Percentiles rank a stretch among this genome's conserved stretches.
Evolutionary conservation across 2,329 filamentous ascomycete species (phyloP).

Genomic region (Coleophoma eucalyptorum): DNA sequence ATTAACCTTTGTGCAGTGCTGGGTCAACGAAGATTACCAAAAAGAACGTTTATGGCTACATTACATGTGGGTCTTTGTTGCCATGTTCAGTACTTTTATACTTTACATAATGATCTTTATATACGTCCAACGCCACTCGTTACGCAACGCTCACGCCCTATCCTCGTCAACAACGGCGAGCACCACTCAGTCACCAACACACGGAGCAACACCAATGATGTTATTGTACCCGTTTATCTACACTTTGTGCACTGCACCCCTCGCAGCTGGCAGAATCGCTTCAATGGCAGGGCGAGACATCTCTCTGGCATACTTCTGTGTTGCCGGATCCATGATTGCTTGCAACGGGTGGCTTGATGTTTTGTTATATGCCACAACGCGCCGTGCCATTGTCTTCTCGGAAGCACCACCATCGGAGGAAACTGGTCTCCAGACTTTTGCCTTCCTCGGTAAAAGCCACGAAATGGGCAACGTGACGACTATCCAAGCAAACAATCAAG

Average conservation of each 20-base stretch:
- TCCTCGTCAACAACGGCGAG: not conserved
- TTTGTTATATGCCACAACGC: slow-evolving; percentile 46
- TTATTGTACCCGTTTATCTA: slow-evolving; percentile 67
- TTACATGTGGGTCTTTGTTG: slow-evolving; percentile 60
- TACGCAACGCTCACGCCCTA: not conserved
- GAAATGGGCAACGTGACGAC: slow-evolving; percentile 9
- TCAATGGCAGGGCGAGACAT: slow-evolving; percentile 52
- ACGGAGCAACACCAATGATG: slow-evolving; percentile 42
- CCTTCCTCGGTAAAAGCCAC: slow-evolving; percentile 24
- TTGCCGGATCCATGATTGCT: slow-evolving; percentile 55
- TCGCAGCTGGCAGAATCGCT: slow-evolving; percentile 61
- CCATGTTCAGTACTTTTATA: slow-evolving; percentile 43
- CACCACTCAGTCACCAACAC: not conserved
- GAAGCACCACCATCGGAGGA: slow-evolving; percentile 36
- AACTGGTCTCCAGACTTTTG: slow-evolving; percentile 47
- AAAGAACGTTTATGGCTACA: slow-evolving; percentile 55
- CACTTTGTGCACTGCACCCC: slow-evolving; percentile 62
- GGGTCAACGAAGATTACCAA: slow-evolving; percentile 54
- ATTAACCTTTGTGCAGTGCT: slow-evolving; percentile 43
- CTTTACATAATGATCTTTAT: slow-evolving; percentile 37
- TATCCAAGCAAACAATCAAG: slow-evolving; percentile 6
- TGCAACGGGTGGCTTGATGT: slow-evolving; percentile 54
- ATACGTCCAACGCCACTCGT: slow-evolving; percentile 12
- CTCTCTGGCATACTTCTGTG: slow-evolving; percentile 51
- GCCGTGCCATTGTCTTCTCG: slow-evolving; percentile 49